Evolutionary conservation across 768 basidiomycete genomes (phyloP).

Genomic region (Lactarius hatsudake): DNA sequence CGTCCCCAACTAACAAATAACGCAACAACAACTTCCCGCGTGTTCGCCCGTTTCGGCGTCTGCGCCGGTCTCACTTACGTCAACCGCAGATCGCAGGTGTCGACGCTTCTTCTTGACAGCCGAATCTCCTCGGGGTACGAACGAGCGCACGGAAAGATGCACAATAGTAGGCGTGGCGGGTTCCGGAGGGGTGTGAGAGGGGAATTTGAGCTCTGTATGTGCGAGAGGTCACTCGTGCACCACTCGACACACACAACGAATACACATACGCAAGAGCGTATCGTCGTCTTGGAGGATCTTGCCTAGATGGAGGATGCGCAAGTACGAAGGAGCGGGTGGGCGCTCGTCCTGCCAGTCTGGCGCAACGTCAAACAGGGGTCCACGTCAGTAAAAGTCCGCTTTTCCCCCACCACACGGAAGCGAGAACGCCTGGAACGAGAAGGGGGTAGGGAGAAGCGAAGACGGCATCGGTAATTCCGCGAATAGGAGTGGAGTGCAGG

Average conservation of each 20-base stretch:
- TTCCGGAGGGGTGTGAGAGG: constrained; percentile 34
- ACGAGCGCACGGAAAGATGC: constrained; percentile 69
- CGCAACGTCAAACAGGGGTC: constrained; percentile 18
- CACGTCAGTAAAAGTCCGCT: constrained; percentile 9
- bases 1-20: constrained; percentile 36
- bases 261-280: constrained; percentile 57
- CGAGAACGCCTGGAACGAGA: not conserved
- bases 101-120: constrained; percentile 53
- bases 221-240: not conserved
- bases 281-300: constrained; percentile 85
- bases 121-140: constrained; percentile 48
- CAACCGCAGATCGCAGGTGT: constrained; percentile 31
- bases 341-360: constrained; percentile 77
- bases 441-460: not conserved
- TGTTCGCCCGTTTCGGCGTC: constrained; percentile 22
- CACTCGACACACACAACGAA: not conserved
- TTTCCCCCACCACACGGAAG: not conserved
- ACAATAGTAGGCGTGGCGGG: constrained; percentile 56
- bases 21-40: constrained; percentile 37
- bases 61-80: constrained; percentile 7
- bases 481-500: not conserved
- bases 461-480: not conserved
- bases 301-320: constrained; percentile 73
- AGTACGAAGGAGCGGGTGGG: constrained; percentile 72
- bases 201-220: constrained; percentile 35